Percentiles rank a stretch among this genome's conserved stretches.
Evolutionary conservation across 805 yeast species (phyloP).

Genomic region (Cyberlindnera mycetangii): DNA sequence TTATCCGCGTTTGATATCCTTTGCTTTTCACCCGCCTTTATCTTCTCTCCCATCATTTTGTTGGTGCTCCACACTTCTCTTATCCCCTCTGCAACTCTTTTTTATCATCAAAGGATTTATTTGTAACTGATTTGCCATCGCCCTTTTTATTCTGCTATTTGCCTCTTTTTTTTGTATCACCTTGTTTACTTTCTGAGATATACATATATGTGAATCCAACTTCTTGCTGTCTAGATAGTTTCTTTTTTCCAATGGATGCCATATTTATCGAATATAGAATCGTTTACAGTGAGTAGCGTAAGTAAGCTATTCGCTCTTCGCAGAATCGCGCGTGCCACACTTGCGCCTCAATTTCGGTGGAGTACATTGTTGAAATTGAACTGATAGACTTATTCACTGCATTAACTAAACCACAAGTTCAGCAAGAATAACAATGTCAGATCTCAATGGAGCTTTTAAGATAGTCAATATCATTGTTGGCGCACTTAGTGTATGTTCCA

Average conservation of each 20-base stretch:
- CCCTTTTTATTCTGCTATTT: constrained; percentile 8
- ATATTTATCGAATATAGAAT: background rate
- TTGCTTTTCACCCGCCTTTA: background rate
- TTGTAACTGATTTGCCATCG: constrained; percentile 10
- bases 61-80: background rate
- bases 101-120: constrained; percentile 7
- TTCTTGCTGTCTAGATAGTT: background rate
- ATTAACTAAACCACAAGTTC: too few species aligned
- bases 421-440: constrained; percentile 19
- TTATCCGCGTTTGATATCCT: background rate
- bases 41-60: background rate
- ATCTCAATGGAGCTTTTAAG: constrained; percentile 31
- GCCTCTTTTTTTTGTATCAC: constrained; percentile 7
- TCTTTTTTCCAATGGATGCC: background rate
- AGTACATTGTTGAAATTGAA: background rate
- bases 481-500: constrained; percentile 25
- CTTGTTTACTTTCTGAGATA: constrained; percentile 14
- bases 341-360: background rate
- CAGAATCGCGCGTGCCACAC: background rate
- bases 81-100: background rate
- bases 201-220: constrained; percentile 13
- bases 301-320: background rate
- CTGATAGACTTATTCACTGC: too few species aligned
- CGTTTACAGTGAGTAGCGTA: background rate
- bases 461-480: constrained; percentile 54